Base-by-base conservation (phyloP, 176 grass and related monocot species). In the Oryza punctata region DNA sequence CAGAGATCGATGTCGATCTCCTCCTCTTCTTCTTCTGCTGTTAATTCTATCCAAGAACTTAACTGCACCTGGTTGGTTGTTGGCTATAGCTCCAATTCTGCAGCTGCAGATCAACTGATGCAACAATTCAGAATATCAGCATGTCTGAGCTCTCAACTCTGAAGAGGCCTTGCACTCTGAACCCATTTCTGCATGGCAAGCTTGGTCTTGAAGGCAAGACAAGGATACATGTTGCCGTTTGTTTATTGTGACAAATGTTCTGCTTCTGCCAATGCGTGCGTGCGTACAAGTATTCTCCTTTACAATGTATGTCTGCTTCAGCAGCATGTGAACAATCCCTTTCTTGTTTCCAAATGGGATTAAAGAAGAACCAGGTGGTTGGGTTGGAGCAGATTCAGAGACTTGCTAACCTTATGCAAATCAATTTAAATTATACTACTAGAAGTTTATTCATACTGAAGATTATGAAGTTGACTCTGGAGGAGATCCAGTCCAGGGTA, bases 161-260 rank as follows among this genome's bases (percentile, higher is more conserved):
- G 65, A 82, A 65, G 38, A 18, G 72, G 63, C 63, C 19, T 46
- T 57, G 72, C 73, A 23, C 35, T 69, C n/a, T 67, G 77, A 46
- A 54, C 2, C 50, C 50, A 21, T 54, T 45, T 10, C 33, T 10
- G 38, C 68, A 72, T 63, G 67, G 8, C 69, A 60, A 73, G 19
- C 73, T 90, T 90, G 25, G 35, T 78, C 44, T 27, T 7, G 1
- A 82, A 86, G 88, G 66, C 83, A 89, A 71, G 49, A 6, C 9
- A 33, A 52, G 40, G 54, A 19, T 61, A 65, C 69, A 67, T 68
- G 27, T 35, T 72, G 78, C 32, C 61, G 25, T n/a, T 65, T 27
- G 19, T 30, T 44, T 54, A 19, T 74, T 19, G 12, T 70, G 30
- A 18, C 9, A 61, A 61, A 23, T 61, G 57, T 61, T 24, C 52